Evolutionary conservation across 768 basidiomycete genomes (phyloP).

Genomic region (Termitomyces sp.): DNA sequence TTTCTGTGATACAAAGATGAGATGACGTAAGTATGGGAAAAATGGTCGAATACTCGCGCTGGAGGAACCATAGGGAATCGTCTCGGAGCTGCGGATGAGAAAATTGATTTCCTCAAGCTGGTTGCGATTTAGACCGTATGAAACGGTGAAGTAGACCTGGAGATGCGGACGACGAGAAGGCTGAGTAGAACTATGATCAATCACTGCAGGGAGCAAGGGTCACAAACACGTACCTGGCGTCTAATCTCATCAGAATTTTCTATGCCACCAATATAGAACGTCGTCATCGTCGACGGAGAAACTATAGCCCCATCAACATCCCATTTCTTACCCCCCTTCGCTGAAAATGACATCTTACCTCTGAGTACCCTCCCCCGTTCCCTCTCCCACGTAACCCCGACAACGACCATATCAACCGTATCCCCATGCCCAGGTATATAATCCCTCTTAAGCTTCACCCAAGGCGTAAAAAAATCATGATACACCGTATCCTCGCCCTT

Average conservation of each 20-base stretch:
- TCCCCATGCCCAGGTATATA: conserved; percentile 87
- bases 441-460: conserved; percentile 90
- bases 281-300: conserved; percentile 66
- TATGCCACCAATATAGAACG: conserved; percentile 74
- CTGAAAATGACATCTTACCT: conserved; percentile 42
- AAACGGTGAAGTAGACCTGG: conserved; percentile 68
- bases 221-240: conserved; percentile 30
- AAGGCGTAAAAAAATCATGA: conserved; percentile 59
- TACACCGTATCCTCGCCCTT: conserved; percentile 72
- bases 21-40: neutral
- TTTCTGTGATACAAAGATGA: conserved; percentile 1
- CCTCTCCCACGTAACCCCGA: conserved; percentile 81
- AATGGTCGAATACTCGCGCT: conserved; percentile 15
- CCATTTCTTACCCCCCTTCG: neutral
- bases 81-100: conserved; percentile 46
- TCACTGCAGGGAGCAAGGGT: neutral
- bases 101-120: conserved; percentile 75
- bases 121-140: conserved; percentile 68
- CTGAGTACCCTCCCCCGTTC: conserved; percentile 71
- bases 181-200: conserved; percentile 24
- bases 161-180: conserved; percentile 52
- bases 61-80: conserved; percentile 25
- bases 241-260: conserved; percentile 43
- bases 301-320: conserved; percentile 38
- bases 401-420: conserved; percentile 69